Evolutionary conservation across 75 land plant genomes (phyloP).

Genomic region (Pinus taeda): DNA sequence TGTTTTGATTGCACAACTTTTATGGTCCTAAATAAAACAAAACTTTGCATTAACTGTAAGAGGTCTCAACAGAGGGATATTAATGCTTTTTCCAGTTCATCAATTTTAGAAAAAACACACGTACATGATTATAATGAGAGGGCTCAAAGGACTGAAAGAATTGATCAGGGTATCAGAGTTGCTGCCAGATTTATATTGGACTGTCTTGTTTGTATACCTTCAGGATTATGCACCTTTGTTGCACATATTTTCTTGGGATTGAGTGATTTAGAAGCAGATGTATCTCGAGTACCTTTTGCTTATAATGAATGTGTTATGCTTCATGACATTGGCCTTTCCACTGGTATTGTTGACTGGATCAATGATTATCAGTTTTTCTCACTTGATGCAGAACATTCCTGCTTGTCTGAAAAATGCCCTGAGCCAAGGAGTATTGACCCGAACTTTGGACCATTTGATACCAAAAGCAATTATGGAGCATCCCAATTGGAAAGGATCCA

Average conservation of each 20-base stretch:
- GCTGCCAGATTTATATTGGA: slow-evolving; percentile 42
- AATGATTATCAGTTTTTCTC: slow-evolving; percentile 44
- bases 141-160: not conserved
- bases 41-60: not conserved
- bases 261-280: slow-evolving; percentile 30
- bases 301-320: slow-evolving; percentile 50
- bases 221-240: slow-evolving; percentile 35
- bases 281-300: slow-evolving; percentile 35
- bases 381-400: not conserved
- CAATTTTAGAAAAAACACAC: not conserved
- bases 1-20: not conserved
- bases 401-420: not conserved
- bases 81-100: not conserved
- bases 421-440: not conserved
- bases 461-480: not conserved
- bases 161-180: slow-evolving; percentile 12
- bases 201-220: too few relatives aligned
- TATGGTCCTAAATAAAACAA: not conserved
- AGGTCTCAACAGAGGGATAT: not conserved
- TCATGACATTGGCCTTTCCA: slow-evolving; percentile 71
- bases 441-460: not conserved
- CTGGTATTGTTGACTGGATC: slow-evolving; percentile 81
- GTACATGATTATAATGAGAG: not conserved
- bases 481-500: not conserved
- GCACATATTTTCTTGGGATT: slow-evolving; percentile 64